Evolutionary conservation across 2,329 filamentous ascomycete species (phyloP), one percentile per base, ranked within the genome.

Genomic region (Aspergillus tamarii): DNA sequence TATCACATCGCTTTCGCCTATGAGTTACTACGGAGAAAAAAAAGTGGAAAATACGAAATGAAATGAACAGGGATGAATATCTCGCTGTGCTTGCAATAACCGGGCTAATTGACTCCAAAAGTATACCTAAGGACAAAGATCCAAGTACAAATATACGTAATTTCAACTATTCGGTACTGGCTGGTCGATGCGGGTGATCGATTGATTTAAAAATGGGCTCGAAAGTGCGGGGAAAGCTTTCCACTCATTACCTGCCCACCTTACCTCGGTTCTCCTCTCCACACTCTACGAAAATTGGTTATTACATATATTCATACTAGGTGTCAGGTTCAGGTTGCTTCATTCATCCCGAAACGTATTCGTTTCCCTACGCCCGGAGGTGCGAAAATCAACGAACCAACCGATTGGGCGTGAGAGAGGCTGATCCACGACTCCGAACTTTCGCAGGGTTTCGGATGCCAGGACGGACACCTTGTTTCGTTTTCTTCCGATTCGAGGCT

Each of bases 181-280:
- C 26, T 26, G 26, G 26, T 26, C 26, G 26, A 26, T 26, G 32
- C 32, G 32, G 32, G 32, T 10, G 39, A 41, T 41, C 36, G 36
- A 46, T 45, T 45, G 43, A 45, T 46, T 46, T 14, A 19, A 28
- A 28, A 54, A 32, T 23, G 36, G 45, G 45, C 16, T 48, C 32
- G 21, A 57, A 34, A 34, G 66, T 73, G 72, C 70, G 72, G 72
- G 72, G 72, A 69, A 73, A 70, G 69, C 67, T 70, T 54, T 63
- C 26, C 26, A 26, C 5, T 34, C 14, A 36, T 36, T 16, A 16
- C 34, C 34, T 36, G 34, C 50, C 52, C 12, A 36, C 30, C 32
- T 54, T 36, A 16, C 30, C 46, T 50, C 46, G 46, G 46, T 30
- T 30, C 46, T 28, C 11, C 50, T 53, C 50, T n/a, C 14, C 12